Conservation (phyloP, 2,329 filamentous ascomycete species). For the Pezicula neosporulosa region DNA sequence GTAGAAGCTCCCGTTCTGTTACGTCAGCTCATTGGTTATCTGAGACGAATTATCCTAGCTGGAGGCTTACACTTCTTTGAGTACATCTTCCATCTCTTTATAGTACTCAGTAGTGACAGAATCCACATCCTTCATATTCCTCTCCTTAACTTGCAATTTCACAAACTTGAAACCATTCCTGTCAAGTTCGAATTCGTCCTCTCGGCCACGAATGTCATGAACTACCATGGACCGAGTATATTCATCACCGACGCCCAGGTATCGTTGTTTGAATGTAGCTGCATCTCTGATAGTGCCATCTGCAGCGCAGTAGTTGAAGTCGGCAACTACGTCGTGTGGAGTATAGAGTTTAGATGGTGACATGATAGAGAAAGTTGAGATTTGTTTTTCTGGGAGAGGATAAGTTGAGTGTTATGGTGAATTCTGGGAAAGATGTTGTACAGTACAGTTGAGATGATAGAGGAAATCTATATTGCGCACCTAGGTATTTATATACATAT, state of each 20-base stretch:
- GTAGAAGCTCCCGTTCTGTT: constrained; percentile 1
- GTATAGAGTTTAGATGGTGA: not conserved
- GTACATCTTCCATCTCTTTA: not conserved
- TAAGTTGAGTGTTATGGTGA: too few species aligned
- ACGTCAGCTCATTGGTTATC: not conserved
- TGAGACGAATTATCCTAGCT: not conserved
- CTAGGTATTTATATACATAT: too few species aligned
- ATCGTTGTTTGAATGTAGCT: not conserved
- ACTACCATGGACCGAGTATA: not conserved
- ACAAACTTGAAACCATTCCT: constrained; percentile 4
- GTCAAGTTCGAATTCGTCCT: constrained; percentile 1
- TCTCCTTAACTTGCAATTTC: not conserved
- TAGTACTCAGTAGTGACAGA: constrained; percentile 1
- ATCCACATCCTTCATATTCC: not conserved
- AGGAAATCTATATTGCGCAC: too few species aligned
- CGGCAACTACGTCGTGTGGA: not conserved
- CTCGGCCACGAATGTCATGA: not conserved
- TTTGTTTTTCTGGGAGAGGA: too few species aligned
- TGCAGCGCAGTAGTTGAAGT: constrained; percentile 2
- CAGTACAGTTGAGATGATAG: too few species aligned
- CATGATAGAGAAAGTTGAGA: too few species aligned
- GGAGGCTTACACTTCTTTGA: not conserved
- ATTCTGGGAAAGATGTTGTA: too few species aligned
- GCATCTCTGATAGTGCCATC: not conserved
- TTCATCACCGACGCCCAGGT: not conserved